Percentiles rank a stretch among this genome's conserved stretches.
Evolutionary conservation across 2,329 filamentous ascomycete species (phyloP).

Genomic region (Lasiodiplodia gonubiensis): DNA sequence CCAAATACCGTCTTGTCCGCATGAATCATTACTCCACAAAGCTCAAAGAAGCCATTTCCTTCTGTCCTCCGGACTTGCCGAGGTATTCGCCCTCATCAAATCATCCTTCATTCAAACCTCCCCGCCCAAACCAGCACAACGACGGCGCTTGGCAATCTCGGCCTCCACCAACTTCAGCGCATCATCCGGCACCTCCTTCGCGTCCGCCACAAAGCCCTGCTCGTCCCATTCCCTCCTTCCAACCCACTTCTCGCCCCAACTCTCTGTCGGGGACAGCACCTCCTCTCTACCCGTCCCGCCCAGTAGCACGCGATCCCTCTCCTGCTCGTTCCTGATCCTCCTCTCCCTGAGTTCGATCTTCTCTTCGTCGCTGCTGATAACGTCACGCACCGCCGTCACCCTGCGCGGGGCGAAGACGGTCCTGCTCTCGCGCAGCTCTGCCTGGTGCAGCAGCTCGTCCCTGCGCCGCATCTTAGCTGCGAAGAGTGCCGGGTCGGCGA

Average conservation of each 20-base stretch:
- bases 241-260: neutral
- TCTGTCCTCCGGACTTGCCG: neutral
- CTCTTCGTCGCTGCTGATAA: neutral
- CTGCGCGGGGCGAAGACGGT: neutral
- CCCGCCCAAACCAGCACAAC: neutral
- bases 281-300: neutral
- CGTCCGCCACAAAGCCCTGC: neutral
- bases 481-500: neutral
- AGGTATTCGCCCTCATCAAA: neutral
- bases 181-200: neutral
- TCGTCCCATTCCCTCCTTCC: conserved; percentile 1
- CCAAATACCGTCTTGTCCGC: neutral
- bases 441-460: neutral
- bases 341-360: too few species aligned
- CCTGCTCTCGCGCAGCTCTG: neutral
- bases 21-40: neutral
- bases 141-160: neutral
- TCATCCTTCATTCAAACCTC: neutral
- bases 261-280: neutral
- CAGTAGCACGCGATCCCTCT: neutral
- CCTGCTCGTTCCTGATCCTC: neutral
- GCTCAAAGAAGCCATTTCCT: neutral
- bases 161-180: neutral
- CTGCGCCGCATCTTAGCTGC: neutral
- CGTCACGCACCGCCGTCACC: neutral